Percentiles rank a stretch among this genome's conserved stretches.
These are phyloP conservation scores for Alternaria sp. DNA, from an alignment of 2,329 filamentous ascomycete genomes.

Conservation along the genomic window DNA sequence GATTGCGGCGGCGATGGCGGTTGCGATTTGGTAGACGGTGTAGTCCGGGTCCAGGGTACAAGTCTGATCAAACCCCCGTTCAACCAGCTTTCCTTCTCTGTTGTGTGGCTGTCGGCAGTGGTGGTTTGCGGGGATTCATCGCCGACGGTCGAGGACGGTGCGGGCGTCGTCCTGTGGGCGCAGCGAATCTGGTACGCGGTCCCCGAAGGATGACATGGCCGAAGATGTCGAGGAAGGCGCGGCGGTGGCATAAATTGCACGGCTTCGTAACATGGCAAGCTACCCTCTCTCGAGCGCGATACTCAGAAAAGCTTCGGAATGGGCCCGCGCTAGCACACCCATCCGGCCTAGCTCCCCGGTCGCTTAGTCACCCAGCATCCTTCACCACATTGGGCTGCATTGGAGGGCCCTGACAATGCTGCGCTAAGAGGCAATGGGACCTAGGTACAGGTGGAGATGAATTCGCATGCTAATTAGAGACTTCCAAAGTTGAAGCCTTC, in stretches of 20 bases:
- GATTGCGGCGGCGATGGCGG: not conserved
- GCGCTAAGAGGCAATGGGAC: not conserved
- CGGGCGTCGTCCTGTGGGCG: conserved; percentile 28
- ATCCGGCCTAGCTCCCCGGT: conserved; percentile 13
- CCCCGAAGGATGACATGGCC: conserved; percentile 53
- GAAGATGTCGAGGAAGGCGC: conserved; percentile 50
- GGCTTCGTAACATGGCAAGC: conserved; percentile 42
- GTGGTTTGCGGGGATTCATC: conserved; percentile 13
- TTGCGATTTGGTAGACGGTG: not conserved
- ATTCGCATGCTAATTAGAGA: not conserved
- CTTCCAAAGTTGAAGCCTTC: not conserved
- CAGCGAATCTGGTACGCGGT: conserved; percentile 43
- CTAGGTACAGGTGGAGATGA: not conserved
- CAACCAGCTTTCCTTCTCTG: conserved; percentile 8
- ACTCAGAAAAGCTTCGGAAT: conserved; percentile 25
- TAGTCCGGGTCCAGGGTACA: not conserved
- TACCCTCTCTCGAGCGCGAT: conserved; percentile 10
- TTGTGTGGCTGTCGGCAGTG: not conserved
- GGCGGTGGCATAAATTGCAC: conserved; percentile 55
- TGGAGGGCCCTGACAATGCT: not conserved
- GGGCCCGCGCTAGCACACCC: conserved; percentile 11
- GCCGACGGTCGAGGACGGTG: conserved; percentile 15
- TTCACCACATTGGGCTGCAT: conserved; percentile 12
- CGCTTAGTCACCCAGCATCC: conserved; percentile 29
- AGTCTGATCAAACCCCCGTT: not conserved